Evolutionary conservation across 768 basidiomycete species (phyloP).

Genomic region (Hygrocybe coccinea): DNA sequence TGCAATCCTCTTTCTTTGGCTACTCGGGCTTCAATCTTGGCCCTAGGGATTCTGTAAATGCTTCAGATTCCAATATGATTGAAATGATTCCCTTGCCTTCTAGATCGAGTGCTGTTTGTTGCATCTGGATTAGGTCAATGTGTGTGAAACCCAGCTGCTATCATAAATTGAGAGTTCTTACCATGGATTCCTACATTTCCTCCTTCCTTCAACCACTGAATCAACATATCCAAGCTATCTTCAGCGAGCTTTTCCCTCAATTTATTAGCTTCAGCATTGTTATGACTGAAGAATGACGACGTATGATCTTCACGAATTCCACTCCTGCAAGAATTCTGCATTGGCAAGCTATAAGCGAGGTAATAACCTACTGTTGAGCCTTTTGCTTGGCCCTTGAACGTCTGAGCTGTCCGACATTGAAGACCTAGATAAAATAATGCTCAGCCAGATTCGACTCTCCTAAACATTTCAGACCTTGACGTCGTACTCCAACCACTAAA

Average conservation of each 20-base stretch:
- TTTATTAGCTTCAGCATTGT: conserved; percentile 71
- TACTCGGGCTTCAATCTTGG: conserved; percentile 79
- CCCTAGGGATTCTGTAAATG: conserved; percentile 39
- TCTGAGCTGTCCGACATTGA: conserved; percentile 95
- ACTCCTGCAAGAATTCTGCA: conserved; percentile 28
- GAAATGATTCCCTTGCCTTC: conserved; percentile 49
- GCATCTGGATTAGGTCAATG: conserved; percentile 58
- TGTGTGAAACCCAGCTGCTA: not conserved
- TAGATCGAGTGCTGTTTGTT: conserved; percentile 80
- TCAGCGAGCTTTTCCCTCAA: conserved; percentile 78
- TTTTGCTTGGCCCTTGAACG: conserved; percentile 78
- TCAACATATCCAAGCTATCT: conserved; percentile 92
- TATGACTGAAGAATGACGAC: conserved; percentile 83
- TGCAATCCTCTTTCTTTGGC: conserved; percentile 80
- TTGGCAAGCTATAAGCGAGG: not conserved
- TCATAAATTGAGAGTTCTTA: conserved; percentile 25
- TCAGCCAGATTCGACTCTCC: not conserved
- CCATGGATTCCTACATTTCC: conserved; percentile 98
- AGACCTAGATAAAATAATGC: conserved; percentile 58
- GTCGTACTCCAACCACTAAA: conserved; percentile 95
- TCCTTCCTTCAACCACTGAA: conserved; percentile 90
- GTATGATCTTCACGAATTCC: conserved; percentile 90
- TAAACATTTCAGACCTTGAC: conserved; percentile 59
- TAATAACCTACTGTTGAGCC: conserved; percentile 56
- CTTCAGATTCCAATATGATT: not conserved